Evolutionary conservation across 371 early-diverging fungal species (phyloP), one percentile per base, ranked within the genome.

Genomic region (Conidiobolus incongruus): DNA sequence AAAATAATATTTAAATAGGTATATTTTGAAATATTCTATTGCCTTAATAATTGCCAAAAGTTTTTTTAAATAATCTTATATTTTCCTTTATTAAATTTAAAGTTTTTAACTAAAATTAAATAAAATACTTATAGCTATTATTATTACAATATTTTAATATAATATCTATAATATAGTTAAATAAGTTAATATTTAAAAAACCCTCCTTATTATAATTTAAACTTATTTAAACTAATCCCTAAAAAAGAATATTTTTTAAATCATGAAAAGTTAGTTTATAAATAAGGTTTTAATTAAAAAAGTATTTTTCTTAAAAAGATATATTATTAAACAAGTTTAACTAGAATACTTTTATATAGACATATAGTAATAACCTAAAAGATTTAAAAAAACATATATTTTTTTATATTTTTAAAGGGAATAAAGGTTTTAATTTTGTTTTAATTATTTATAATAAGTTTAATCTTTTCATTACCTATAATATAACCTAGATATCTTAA

Each of bases 241-340:
- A 10, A 0, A 35, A 17, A 2, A 61, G 26, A 21, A 1, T 10
- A 19, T 44, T 0, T 23, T 61, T 60, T 4, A 56, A 2, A 0
- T 2, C 12, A 0, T 61, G 43, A 35, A 59, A 61, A 7, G 56
- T 51, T 0, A 5, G 17, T 38, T 58, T 46, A 12, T 54, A 51
- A 1, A 42, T 21, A 0, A 35, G 1, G 2, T 41, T 52, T 55
- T 56, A 63, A 1, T 38, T 22, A 24, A 49, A n/a, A n/a, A n/a
- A n/a, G n/a, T n/a, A n/a, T n/a, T n/a, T n/a, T n/a, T n/a, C n/a
- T n/a, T n/a, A 10, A 63, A 50, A 1, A 69, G 47, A 22, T 54
- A 44, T 0, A 58, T 63, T 1, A 68, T 36, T 0, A 69, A 68
- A 0, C 49, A 20, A 2, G 58, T 61, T 6, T 65, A 49, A 4